phyloP scores from a whole-genome alignment of 202 grass and related monocot species.

The Setaria viridis region DNA sequence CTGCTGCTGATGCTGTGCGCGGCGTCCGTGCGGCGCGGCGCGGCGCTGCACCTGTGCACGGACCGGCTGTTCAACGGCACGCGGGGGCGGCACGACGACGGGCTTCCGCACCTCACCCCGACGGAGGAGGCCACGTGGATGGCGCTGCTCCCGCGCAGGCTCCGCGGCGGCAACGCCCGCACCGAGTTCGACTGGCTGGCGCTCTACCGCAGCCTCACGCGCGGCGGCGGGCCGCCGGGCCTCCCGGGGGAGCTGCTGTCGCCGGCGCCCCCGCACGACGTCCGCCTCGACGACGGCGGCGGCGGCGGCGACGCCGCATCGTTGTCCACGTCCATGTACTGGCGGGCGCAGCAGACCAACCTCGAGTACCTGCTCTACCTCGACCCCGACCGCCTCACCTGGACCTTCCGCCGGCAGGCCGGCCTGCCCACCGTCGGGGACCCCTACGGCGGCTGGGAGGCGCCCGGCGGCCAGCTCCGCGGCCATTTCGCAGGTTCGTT shows the following conservation, averaged over 20 bases:
- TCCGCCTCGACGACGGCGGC: slow-evolving; percentile 44
- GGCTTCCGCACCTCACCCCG: slow-evolving; percentile 59
- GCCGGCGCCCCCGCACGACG: slow-evolving; percentile 64
- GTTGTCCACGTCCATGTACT: slow-evolving; percentile 50
- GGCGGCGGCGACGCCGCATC: neutral
- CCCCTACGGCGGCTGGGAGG: slow-evolving; percentile 77
- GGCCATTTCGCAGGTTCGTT: slow-evolving; percentile 69
- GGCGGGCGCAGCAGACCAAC: slow-evolving; percentile 69
- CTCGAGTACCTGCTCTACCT: slow-evolving; percentile 71
- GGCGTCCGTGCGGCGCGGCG: slow-evolving; percentile 20
- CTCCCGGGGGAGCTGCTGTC: slow-evolving; percentile 34
- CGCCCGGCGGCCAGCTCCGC: slow-evolving; percentile 50
- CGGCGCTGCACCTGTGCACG: slow-evolving; percentile 52
- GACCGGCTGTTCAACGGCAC: slow-evolving; percentile 52
- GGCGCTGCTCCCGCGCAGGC: slow-evolving; percentile 58
- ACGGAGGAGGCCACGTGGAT: slow-evolving; percentile 73
- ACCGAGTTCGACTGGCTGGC: slow-evolving; percentile 66
- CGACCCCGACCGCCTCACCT: slow-evolving; percentile 61
- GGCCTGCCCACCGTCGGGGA: slow-evolving; percentile 49
- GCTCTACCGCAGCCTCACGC: slow-evolving; percentile 66
- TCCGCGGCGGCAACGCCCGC: slow-evolving; percentile 12
- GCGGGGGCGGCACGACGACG: slow-evolving; percentile 30
- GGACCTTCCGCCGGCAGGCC: slow-evolving; percentile 62
- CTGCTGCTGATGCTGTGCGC: slow-evolving; percentile 17
- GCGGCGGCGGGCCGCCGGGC: neutral